These are phyloP conservation scores for Logfia minima DNA, from an alignment of 129 eudicot species.

Conservation along the genomic window DNA sequence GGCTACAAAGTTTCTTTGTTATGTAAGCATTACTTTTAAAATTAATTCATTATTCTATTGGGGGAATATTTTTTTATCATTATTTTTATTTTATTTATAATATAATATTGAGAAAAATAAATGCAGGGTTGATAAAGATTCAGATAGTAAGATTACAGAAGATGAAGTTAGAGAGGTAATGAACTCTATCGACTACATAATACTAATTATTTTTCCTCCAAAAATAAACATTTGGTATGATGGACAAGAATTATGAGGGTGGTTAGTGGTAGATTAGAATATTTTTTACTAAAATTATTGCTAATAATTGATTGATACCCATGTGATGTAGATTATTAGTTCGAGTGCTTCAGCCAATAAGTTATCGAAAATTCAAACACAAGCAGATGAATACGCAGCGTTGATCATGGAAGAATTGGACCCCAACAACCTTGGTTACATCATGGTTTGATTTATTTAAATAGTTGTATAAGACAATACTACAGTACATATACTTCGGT, in stretches of 20 bases:
- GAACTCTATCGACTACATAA: not conserved
- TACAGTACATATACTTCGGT: conserved; percentile 2
- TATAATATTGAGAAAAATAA: not conserved
- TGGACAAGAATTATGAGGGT: conserved; percentile 16
- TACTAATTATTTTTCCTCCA: not conserved
- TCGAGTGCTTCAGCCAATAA: conserved; percentile 85
- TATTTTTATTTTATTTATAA: too few species aligned
- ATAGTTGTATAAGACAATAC: not conserved
- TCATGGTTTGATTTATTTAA: conserved; percentile 54
- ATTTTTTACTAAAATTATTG: conserved; percentile 2
- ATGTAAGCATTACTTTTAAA: conserved; percentile 38
- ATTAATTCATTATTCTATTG: not conserved
- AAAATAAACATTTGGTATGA: conserved; percentile 5
- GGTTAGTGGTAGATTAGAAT: conserved; percentile 33
- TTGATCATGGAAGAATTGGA: conserved; percentile 89
- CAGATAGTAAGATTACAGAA: conserved; percentile 77
- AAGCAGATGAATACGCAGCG: conserved; percentile 82
- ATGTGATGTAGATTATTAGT: conserved; percentile 60
- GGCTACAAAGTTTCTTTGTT: conserved; percentile 73
- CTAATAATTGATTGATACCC: conserved; percentile 6
- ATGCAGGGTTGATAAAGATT: conserved; percentile 89
- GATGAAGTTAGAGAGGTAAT: conserved; percentile 93
- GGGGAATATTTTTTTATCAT: not conserved
- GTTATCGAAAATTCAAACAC: conserved; percentile 74
- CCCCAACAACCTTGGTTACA: conserved; percentile 66